Base-by-base conservation (phyloP, 257 asterid genomes). In the Jacaranda mimosifolia region DNA sequence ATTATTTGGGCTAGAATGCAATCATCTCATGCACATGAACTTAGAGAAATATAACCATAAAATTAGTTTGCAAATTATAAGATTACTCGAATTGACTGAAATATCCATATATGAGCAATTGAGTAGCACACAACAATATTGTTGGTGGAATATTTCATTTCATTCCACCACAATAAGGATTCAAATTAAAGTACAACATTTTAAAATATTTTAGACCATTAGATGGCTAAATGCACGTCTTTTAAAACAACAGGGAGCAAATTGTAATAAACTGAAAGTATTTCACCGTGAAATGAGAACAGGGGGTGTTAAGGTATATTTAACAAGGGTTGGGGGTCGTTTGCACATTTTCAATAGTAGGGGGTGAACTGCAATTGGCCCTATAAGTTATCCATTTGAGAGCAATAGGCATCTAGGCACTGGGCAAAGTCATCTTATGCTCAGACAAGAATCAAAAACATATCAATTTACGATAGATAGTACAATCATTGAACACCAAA, bases 401-500 rank as follows among this genome's bases (percentile, higher is more conserved):
- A 36, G 64, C 52, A 51, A 42, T 10, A 10, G 63, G 51, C 15
- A n/a, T 12, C 5, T 10, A 10, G 63, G 51, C 15, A n/a, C 17
- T 9, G 36, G 60, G 70, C 7, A 56, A 75, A 66, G 55, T 39
- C 39, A 18, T 66, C 11, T 66, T 70, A 38, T 48, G 59, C 55
- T 26, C 53, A 43, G 63, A 68, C 26, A 62, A 73, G 38, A 72
- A 60, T 32, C 75, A 19, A 55, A 53, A 69, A 38, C 32, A 55
- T 12, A 59, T 68, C 67, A 57, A 51, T 52, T 46, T 53, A 49
- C 4, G 11, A 57, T 12, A 35, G 9, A 49, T 60, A 1, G 53
- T 38, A 63, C 46, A 17, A 72, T 58, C 78, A 42, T 66, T 39
- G 70, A 42, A 63, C 56, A 51, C 40, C 55, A 74, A 64, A 38